A percentile compares a stretch with the other conserved stretches of the same genome.
Evolutionary conservation across 805 yeast species (phyloP).

Genomic region (Lachancea sp.): DNA sequence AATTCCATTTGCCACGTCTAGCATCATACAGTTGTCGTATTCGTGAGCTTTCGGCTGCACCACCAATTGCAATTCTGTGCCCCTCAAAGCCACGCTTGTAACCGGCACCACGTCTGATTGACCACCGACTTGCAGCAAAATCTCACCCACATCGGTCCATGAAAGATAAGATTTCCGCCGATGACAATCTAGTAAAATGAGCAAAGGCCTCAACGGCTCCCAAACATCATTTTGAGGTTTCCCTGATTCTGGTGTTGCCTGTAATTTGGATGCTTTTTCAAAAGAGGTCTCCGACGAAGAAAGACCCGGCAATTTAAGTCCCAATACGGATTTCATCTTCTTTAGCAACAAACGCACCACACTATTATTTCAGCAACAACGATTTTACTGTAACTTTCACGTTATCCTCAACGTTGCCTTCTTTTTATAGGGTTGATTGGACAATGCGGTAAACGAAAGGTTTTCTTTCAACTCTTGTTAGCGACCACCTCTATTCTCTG

Average conservation of each 20-base stretch:
- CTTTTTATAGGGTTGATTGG: neutral
- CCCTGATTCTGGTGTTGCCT: slow-evolving; percentile 1
- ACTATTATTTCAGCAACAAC: neutral
- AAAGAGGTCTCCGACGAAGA: neutral
- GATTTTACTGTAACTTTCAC: neutral
- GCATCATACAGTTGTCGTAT: slow-evolving; percentile 4
- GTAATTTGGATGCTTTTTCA: neutral
- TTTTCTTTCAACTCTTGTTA: no score
- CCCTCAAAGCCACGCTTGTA: slow-evolving; percentile 3
- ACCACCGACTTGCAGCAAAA: slow-evolving; percentile 1
- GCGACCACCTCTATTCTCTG: no score
- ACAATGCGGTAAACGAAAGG: no score
- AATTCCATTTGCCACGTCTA: slow-evolving; percentile 7
- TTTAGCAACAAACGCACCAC: neutral
- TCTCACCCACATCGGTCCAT: neutral
- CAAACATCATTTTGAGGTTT: neutral
- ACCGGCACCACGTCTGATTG: slow-evolving; percentile 5
- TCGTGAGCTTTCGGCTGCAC: slow-evolving; percentile 6
- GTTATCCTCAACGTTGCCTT: neutral
- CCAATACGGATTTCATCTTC: slow-evolving; percentile 3
- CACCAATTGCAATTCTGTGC: slow-evolving; percentile 5
- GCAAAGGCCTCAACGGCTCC: slow-evolving; percentile 8
- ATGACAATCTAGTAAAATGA: slow-evolving; percentile 10
- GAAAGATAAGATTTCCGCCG: slow-evolving; percentile 7
- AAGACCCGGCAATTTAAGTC: neutral